Evolutionary conservation across 1,139 yeast species (phyloP).

Genomic region (Hyphopichia pseudoburtonii): DNA sequence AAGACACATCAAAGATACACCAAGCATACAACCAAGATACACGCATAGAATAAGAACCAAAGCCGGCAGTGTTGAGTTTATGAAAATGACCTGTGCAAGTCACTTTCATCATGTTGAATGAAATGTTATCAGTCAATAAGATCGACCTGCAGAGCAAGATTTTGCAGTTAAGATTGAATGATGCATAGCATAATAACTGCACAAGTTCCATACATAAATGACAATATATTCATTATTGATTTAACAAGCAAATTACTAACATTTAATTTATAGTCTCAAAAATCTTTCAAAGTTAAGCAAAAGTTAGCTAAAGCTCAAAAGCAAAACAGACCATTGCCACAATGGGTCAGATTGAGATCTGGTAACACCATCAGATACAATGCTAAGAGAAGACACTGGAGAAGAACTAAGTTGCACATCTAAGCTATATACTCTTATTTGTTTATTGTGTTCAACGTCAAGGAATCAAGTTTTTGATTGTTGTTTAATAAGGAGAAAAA

Average conservation of each 20-base stretch:
- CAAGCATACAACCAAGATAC: too few species aligned
- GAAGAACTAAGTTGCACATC: conserved; percentile 99
- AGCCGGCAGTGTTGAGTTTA: too few species aligned
- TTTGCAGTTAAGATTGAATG: too few species aligned
- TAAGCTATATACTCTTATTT: conserved; percentile 42
- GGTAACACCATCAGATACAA: conserved; percentile 97
- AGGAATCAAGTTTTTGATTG: neutral
- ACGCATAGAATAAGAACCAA: too few species aligned
- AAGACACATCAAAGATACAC: too few species aligned
- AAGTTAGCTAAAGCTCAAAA: conserved; percentile 99
- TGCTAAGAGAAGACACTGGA: conserved; percentile 99
- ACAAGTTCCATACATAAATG: too few species aligned
- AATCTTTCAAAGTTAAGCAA: conserved; percentile 97
- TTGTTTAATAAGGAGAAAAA: conserved; percentile 4
- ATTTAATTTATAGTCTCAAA: conserved; percentile 66
- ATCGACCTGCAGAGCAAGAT: too few species aligned
- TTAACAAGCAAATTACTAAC: conserved; percentile 20
- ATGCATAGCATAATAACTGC: too few species aligned
- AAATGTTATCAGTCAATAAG: too few species aligned
- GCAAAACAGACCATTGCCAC: conserved; percentile 99
- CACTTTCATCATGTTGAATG: too few species aligned
- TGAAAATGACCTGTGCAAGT: too few species aligned
- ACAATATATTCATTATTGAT: too few species aligned
- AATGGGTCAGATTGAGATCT: conserved; percentile 99
- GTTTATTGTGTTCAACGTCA: neutral